Conservation (phyloP, 2,329 filamentous ascomycete species). For the Samsoniella hepiali region DNA sequence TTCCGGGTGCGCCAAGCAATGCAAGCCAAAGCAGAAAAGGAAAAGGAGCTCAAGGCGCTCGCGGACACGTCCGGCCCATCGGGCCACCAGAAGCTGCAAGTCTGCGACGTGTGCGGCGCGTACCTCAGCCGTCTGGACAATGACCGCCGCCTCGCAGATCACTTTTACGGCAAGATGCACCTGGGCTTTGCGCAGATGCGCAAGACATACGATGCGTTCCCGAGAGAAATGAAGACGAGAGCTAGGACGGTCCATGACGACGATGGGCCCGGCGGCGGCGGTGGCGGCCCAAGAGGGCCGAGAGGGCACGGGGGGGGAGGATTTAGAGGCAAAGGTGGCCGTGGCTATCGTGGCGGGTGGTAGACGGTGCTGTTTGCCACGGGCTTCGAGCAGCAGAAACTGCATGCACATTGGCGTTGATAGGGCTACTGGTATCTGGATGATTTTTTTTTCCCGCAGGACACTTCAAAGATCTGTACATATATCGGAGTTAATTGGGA, state of each 20-base stretch:
- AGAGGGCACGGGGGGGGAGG: conserved; percentile 51
- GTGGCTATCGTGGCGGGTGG: conserved; percentile 50
- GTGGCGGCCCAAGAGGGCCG: conserved; percentile 45
- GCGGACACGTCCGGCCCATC: conserved; percentile 89
- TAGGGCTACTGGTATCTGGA: conserved; percentile 9
- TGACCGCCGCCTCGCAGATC: conserved; percentile 87
- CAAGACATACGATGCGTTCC: conserved; percentile 83
- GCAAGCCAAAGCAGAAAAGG: conserved; percentile 75
- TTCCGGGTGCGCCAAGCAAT: conserved; percentile 80
- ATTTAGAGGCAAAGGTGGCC: conserved; percentile 50
- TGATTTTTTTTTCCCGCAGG: neutral
- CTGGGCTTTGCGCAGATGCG: conserved; percentile 97
- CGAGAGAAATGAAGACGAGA: conserved; percentile 78
- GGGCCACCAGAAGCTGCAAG: conserved; percentile 96
- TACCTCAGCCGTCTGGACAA: conserved; percentile 92
- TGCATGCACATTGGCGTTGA: conserved; percentile 10
- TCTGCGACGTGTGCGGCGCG: conserved; percentile 96
- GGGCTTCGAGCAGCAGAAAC: neutral
- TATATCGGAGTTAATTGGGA: neutral
- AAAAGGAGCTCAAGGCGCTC: conserved; percentile 84
- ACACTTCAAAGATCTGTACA: neutral
- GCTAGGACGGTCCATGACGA: conserved; percentile 54
- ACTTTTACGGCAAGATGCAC: conserved; percentile 99
- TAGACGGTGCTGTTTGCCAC: conserved; percentile 25
- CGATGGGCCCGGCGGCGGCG: conserved; percentile 41